phyloP scores from a whole-genome alignment of 495 filamentous ascomycete species.

The Hypoxylon intermedium region DNA sequence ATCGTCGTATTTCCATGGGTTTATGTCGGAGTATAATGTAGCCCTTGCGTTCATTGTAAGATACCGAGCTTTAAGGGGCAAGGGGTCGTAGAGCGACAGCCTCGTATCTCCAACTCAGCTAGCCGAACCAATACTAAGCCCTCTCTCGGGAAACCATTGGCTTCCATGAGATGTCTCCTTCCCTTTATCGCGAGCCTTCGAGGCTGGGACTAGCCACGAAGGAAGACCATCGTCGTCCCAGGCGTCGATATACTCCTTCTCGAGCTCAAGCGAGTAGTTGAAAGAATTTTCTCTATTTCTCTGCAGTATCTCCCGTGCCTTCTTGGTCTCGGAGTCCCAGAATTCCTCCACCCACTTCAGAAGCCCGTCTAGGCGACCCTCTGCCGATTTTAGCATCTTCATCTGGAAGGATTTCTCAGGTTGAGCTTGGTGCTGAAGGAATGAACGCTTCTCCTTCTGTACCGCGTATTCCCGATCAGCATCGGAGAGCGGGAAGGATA shows the following conservation, averaged over 20 bases:
- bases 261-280: slow-evolving; percentile 24
- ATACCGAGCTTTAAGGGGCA: too few relatives aligned
- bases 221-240: slow-evolving; percentile 37
- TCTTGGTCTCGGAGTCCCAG: slow-evolving; percentile 34
- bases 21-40: too few relatives aligned
- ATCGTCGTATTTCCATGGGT: not conserved
- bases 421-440: slow-evolving; percentile 22
- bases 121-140: not conserved
- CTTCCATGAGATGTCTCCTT: slow-evolving; percentile 3
- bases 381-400: slow-evolving; percentile 32
- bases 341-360: slow-evolving; percentile 25
- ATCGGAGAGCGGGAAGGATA: slow-evolving; percentile 40
- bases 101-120: too few relatives aligned
- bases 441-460: slow-evolving; percentile 31
- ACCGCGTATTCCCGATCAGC: slow-evolving; percentile 36
- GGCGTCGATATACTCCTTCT: slow-evolving; percentile 31
- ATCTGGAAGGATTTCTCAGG: slow-evolving; percentile 13
- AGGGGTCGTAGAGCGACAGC: too few relatives aligned
- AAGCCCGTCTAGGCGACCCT: slow-evolving; percentile 30
- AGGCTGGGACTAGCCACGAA: slow-evolving; percentile 21
- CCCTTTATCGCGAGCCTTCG: slow-evolving; percentile 10
- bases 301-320: slow-evolving; percentile 22
- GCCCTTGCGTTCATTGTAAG: too few relatives aligned
- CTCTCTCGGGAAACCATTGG: not conserved
- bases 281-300: slow-evolving; percentile 27